A percentile compares a stretch with the other conserved stretches of the same genome.
Evolutionary conservation across 106 monocot genomes (phyloP).

Genomic region (Allium sativum): DNA sequence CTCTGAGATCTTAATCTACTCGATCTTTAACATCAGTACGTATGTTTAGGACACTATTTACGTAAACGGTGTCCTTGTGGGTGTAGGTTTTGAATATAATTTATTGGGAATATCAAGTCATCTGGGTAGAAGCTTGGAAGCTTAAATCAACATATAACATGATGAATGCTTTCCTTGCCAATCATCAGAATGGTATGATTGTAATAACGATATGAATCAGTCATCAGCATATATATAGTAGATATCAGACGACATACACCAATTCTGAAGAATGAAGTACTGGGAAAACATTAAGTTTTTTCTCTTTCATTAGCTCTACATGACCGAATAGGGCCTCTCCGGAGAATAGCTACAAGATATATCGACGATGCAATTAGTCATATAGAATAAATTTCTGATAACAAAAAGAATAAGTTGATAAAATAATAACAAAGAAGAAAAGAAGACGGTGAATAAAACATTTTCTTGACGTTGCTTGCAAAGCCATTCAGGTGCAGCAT

Average conservation of each 20-base stretch:
- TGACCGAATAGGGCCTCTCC: constrained; percentile 73
- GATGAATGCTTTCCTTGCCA: background rate
- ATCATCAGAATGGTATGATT: background rate
- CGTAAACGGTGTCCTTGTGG: background rate
- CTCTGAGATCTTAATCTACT: no score
- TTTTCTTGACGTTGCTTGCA: constrained; percentile 67
- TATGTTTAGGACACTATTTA: no score
- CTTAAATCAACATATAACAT: background rate
- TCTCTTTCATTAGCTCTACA: constrained; percentile 48
- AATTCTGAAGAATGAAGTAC: constrained; percentile 39
- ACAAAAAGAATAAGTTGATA: background rate
- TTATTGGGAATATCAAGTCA: no score
- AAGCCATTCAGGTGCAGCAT: constrained; percentile 89
- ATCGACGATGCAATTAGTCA: background rate
- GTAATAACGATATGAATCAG: background rate
- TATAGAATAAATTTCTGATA: background rate
- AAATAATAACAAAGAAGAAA: background rate
- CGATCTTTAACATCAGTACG: no score
- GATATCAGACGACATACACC: constrained; percentile 31
- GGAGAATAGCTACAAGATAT: constrained; percentile 51
- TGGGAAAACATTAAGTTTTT: constrained; percentile 40
- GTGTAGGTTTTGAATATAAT: background rate
- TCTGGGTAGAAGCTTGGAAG: background rate
- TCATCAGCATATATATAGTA: constrained; percentile 1
- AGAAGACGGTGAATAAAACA: constrained; percentile 20